phyloP scores from a whole-genome alignment of 2,329 filamentous ascomycete species.

The Cytospora leucostoma region DNA sequence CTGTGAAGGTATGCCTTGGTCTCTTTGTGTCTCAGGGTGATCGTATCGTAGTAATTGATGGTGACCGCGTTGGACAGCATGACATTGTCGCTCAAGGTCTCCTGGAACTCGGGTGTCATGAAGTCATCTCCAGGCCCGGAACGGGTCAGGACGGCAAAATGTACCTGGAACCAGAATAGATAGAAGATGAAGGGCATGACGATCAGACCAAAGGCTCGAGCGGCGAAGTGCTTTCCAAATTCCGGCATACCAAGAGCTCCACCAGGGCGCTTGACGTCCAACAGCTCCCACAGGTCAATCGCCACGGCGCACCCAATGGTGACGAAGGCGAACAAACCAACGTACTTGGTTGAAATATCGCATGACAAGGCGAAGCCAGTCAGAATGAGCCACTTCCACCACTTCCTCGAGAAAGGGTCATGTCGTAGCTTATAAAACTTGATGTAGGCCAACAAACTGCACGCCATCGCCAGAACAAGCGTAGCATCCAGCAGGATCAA shows the following conservation, averaged over 20 bases:
- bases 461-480: conserved; percentile 92
- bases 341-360: conserved; percentile 98
- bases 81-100: conserved; percentile 90
- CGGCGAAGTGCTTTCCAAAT: conserved; percentile 87
- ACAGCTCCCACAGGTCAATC: conserved; percentile 92
- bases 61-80: conserved; percentile 86
- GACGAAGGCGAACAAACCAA: conserved; percentile 94
- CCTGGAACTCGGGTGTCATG: conserved; percentile 98
- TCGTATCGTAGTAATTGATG: conserved; percentile 86
- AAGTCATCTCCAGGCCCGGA: conserved; percentile 98
- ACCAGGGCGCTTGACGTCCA: conserved; percentile 82
- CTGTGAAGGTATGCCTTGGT: conserved; percentile 96
- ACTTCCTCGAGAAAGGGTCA: conserved; percentile 86
- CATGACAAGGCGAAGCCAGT: conserved; percentile 94
- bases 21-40: conserved; percentile 93
- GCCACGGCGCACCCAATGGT: conserved; percentile 92
- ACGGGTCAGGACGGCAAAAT: conserved; percentile 84
- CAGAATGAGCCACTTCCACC: conserved; percentile 99
- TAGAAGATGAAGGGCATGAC: conserved; percentile 96
- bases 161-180: conserved; percentile 99
- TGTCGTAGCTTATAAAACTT: conserved; percentile 97
- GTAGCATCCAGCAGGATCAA: conserved; percentile 94
- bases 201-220: conserved; percentile 83
- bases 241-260: conserved; percentile 77
- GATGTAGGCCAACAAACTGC: conserved; percentile 91